Evolutionary conservation across 2,329 filamentous ascomycete species (phyloP), one percentile per base, ranked within the genome.

Genomic region (Hypomyces perniciosus): DNA sequence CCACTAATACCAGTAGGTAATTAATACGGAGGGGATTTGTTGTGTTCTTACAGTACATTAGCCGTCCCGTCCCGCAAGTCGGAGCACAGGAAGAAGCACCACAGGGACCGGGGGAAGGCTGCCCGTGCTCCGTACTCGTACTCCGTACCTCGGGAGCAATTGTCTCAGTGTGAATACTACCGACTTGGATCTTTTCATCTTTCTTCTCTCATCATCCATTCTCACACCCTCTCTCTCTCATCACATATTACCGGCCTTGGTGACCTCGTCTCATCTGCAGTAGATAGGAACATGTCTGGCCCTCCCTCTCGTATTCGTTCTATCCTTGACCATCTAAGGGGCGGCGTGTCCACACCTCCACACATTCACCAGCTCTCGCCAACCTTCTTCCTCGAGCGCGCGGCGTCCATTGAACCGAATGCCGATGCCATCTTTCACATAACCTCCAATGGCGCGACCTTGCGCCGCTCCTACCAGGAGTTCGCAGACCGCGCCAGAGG

Each of bases 401-500:
- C 92, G 13, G 91, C 91, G 6, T 76, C 81, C 42, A 93, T 97
- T 62, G 92, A 96, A 69, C 92, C 92, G 5, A 75, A 91, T 63
- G 89, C 88, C 9, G 78, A 85, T 58, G 92, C 91, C 34, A 87
- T 96, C 63, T 85, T 90, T 64, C 92, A 97, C 69, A 74, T 90
- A 49, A 95, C 90, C 0, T 77, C 85, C 54, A 91, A 93, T 68
- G 81, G 83, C 60, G 80, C 83, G 60, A 73, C 85, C 28, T 72
- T 97, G 33, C 81, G 86, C 33, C 81, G 91, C 52, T 85, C 81
- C 3, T 99, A 99, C 65, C 74, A 76, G 52, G 85, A 93, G 62
- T 83, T 90, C 53, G 88, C 93, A 12, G 88, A 96, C 63, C 88
- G 93, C 40, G 88, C 91, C 3, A 75, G 88, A 39, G 93, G 92